phyloP scores from a whole-genome alignment of 2,329 filamentous ascomycete species.

The Phaeosphaeria sp. region DNA sequence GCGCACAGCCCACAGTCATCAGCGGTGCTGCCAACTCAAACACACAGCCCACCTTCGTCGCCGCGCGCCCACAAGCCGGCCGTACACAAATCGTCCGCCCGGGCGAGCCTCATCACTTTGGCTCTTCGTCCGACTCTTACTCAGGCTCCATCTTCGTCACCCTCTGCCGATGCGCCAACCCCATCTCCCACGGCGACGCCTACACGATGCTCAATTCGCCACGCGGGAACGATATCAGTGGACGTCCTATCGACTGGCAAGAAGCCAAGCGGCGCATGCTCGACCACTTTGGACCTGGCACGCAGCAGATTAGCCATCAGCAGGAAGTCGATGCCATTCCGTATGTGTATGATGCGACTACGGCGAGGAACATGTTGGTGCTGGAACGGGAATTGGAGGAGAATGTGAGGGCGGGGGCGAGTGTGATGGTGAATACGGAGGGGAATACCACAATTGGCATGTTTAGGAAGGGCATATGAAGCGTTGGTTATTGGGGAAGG shows the following conservation, averaged over 20 bases:
- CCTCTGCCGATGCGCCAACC: not conserved
- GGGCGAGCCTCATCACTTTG: constrained; percentile 4
- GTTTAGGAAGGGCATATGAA: not conserved
- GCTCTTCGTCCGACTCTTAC: not conserved
- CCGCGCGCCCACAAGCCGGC: not conserved
- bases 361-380: not conserved
- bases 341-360: not conserved
- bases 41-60: not conserved
- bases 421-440: not conserved
- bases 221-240: not conserved
- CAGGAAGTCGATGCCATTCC: not conserved
- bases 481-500: not conserved
- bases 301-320: constrained; percentile 1
- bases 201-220: constrained; percentile 3
- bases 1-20: not conserved
- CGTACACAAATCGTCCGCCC: not conserved
- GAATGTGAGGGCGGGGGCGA: not conserved
- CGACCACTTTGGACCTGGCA: not conserved
- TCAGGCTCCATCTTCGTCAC: not conserved
- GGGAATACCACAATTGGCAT: not conserved
- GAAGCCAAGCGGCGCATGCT: constrained; percentile 2
- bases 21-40: not conserved
- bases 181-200: not conserved
- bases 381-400: not conserved
- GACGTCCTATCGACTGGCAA: constrained; percentile 2